Percentiles rank a stretch among this genome's conserved stretches.
phyloP scores from a whole-genome alignment of 176 grass and related monocot genomes.

The Puya raimondii region DNA sequence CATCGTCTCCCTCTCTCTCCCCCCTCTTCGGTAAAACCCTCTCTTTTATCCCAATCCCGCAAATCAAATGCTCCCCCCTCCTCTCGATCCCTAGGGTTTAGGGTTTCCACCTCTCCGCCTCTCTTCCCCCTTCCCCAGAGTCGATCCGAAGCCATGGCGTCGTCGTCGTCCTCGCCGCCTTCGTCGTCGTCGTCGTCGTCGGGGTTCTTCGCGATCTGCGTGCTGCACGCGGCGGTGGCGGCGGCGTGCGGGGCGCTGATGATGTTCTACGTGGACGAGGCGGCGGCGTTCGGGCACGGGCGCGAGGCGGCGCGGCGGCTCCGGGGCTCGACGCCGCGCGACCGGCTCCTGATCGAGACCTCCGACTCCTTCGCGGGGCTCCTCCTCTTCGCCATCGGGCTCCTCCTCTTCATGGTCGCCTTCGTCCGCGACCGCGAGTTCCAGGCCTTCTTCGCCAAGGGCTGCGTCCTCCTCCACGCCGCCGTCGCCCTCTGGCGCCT shows the following conservation, averaged over 20 bases:
- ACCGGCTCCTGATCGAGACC: slow-evolving; percentile 42
- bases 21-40: too few species aligned
- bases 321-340: slow-evolving; percentile 44
- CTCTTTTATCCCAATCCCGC: too few species aligned
- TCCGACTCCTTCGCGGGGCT: slow-evolving; percentile 48
- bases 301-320: slow-evolving; percentile 36
- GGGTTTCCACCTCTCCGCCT: background rate
- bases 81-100: background rate
- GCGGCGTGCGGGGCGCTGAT: slow-evolving; percentile 36
- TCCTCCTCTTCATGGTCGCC: slow-evolving; percentile 45
- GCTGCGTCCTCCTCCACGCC: slow-evolving; percentile 42
- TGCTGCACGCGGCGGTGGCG: slow-evolving; percentile 38
- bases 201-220: slow-evolving; percentile 43
- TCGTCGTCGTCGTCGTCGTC: slow-evolving; percentile 17
- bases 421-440: slow-evolving; percentile 48
- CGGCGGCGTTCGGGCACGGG: slow-evolving; percentile 31
- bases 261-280: slow-evolving; percentile 47
- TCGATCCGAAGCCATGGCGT: background rate
- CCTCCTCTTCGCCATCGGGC: slow-evolving; percentile 37
- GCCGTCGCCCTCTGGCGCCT: slow-evolving; percentile 38
- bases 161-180: slow-evolving; percentile 14
- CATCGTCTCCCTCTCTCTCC: too few species aligned
- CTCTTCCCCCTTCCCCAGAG: background rate
- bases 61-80: too few species aligned
- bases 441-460: slow-evolving; percentile 55